A percentile compares a stretch with the other conserved stretches of the same genome.
These are phyloP conservation scores for Tetrapisispora namnaoensis DNA, from an alignment of 805 yeast species.

Conservation along the genomic window DNA sequence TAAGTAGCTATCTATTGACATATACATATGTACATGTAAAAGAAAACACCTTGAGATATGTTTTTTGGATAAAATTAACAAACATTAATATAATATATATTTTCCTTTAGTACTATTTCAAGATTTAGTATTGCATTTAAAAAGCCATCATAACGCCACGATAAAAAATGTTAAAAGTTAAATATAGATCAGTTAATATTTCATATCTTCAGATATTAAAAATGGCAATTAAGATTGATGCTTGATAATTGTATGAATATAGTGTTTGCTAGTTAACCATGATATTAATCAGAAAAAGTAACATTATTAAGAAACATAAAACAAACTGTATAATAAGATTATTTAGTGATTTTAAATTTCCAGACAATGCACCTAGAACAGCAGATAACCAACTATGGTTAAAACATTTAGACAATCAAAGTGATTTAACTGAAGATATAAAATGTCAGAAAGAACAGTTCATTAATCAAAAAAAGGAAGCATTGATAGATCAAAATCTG, in stretches of 20 bases:
- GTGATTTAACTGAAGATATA: not conserved
- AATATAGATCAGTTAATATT: no score
- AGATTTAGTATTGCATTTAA: no score
- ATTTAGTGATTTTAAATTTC: conserved; percentile 10
- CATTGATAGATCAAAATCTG: not conserved
- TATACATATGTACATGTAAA: no score
- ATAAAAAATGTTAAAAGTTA: not conserved
- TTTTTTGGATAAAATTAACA: no score
- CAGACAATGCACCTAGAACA: conserved; percentile 35
- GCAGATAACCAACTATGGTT: conserved; percentile 37
- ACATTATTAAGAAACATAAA: not conserved
- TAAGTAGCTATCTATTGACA: no score
- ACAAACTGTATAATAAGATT: not conserved
- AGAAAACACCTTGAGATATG: no score
- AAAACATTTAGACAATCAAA: conserved; percentile 11
- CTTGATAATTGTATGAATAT: no score
- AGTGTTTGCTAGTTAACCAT: not conserved
- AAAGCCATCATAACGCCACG: no score
- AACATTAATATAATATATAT: no score
- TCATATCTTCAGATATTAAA: no score
- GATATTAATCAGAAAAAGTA: not conserved
- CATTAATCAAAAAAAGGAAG: not conserved
- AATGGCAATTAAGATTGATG: not conserved
- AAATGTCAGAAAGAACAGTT: not conserved
- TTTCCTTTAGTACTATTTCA: no score